Percentiles rank a stretch among this genome's conserved stretches.
phyloP scores from a whole-genome alignment of 2,329 filamentous ascomycete genomes.

The Macroventuria anomochaeta region DNA sequence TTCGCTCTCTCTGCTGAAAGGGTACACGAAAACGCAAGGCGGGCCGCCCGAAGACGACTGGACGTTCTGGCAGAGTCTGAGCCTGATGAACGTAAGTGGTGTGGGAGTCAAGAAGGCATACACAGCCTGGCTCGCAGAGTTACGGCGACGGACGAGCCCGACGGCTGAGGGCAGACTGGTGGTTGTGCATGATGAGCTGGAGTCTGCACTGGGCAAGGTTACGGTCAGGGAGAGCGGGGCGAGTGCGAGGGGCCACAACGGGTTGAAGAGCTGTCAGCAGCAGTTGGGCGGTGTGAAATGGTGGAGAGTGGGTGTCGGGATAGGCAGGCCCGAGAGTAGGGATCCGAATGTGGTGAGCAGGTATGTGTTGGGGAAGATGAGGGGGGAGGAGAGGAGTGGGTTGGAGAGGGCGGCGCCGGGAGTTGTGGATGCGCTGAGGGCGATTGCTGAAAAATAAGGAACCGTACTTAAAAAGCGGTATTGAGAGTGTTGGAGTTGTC shows the following conservation, averaged over 20 bases:
- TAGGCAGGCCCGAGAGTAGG: conserved; percentile 78
- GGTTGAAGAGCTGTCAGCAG: conserved; percentile 51
- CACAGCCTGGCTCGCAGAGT: conserved; percentile 54
- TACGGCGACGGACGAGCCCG: conserved; percentile 14
- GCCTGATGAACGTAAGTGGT: conserved; percentile 86
- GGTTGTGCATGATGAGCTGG: conserved; percentile 88
- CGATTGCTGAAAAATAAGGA: conserved; percentile 53
- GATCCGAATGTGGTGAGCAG: conserved; percentile 71
- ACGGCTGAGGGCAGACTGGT: conserved; percentile 63
- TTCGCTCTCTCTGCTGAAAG: conserved; percentile 57
- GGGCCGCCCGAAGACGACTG: conserved; percentile 47
- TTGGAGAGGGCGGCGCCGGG: conserved; percentile 58
- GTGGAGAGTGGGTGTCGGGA: conserved; percentile 77
- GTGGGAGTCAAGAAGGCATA: conserved; percentile 71
- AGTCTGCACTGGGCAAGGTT: conserved; percentile 72
- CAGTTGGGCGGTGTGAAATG: conserved; percentile 49
- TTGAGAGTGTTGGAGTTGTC: neutral
- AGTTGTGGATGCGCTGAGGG: conserved; percentile 60
- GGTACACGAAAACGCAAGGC: conserved; percentile 22
- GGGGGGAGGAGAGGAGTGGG: conserved; percentile 41
- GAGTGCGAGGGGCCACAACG: conserved; percentile 55
- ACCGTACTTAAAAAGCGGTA: neutral
- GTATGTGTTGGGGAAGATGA: conserved; percentile 79
- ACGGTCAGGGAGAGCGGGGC: conserved; percentile 66
- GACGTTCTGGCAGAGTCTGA: conserved; percentile 77